Conservation (phyloP, 2,329 filamentous ascomycete genomes). For the Fusarium sp. region DNA sequence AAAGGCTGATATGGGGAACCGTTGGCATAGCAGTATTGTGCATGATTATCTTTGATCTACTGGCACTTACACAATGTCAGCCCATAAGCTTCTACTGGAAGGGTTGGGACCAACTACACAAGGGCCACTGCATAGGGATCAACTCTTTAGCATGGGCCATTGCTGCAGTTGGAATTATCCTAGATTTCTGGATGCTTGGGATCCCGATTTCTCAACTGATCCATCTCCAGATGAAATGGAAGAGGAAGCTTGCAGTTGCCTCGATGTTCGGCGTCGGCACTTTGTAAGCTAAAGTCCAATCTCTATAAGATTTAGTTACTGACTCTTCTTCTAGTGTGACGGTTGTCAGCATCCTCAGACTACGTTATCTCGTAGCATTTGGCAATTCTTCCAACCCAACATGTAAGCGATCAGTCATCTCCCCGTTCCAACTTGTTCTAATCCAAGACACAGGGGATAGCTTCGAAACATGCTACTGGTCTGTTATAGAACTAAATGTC, state of each 20-base stretch:
- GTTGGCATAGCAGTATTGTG: not conserved
- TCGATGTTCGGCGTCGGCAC: conserved; percentile 4
- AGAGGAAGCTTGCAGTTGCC: conserved; percentile 5
- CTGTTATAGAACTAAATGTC: conserved; percentile 1
- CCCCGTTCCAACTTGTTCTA: not conserved
- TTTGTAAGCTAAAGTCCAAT: not conserved
- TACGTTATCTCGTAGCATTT: conserved; percentile 2
- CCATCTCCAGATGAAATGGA: not conserved
- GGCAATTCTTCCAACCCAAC: conserved; percentile 6
- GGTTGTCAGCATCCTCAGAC: conserved; percentile 10
- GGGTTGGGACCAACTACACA: not conserved
- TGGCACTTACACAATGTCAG: not conserved
- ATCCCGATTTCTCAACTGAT: not conserved
- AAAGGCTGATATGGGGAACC: conserved; percentile 14
- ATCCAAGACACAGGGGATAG: not conserved
- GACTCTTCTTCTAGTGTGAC: not conserved
- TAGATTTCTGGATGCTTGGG: conserved; percentile 5
- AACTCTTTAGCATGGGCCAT: conserved; percentile 16
- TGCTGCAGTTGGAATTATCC: not conserved
- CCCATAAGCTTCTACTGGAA: conserved; percentile 17
- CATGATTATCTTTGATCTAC: not conserved
- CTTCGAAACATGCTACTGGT: conserved; percentile 14
- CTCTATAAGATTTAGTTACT: accelerated
- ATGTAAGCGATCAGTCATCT: not conserved
- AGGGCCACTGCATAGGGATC: conserved; percentile 4